Evolutionary conservation across 2,329 filamentous ascomycete genomes (phyloP).

Genomic region (Celoporthe dispersa): DNA sequence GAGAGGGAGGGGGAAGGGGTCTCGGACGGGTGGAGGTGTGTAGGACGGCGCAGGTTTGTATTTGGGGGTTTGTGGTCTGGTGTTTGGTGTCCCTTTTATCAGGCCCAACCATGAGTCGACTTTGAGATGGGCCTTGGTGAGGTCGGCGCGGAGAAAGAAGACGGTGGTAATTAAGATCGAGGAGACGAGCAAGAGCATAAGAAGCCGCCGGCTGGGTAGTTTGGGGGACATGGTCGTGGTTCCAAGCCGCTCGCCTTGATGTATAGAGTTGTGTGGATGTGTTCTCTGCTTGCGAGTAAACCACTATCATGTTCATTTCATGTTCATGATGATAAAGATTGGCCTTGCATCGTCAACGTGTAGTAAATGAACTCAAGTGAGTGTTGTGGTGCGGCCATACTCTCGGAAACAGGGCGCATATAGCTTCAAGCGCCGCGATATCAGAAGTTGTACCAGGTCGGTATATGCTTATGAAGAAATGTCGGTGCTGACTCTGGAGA

Average conservation of each 20-base stretch:
- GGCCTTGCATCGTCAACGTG: background rate
- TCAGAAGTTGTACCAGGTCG: background rate
- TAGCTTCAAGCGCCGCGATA: background rate
- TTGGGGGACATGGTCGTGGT: conserved; percentile 13
- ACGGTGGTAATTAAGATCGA: conserved; percentile 17
- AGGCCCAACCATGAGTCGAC: conserved; percentile 11
- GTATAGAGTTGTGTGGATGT: background rate
- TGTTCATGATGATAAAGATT: background rate
- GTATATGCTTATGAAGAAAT: background rate
- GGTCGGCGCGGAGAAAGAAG: conserved; percentile 20
- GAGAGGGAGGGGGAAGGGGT: conserved; percentile 49
- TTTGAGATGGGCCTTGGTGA: background rate
- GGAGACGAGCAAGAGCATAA: conserved; percentile 7
- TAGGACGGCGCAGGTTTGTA: conserved; percentile 36
- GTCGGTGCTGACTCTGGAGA: background rate
- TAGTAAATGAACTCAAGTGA: no score
- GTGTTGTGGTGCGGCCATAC: background rate
- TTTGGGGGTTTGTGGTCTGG: conserved; percentile 15
- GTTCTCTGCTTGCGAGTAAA: background rate
- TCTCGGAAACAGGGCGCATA: background rate
- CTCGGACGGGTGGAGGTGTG: conserved; percentile 40
- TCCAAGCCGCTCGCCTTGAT: background rate
- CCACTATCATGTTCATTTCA: background rate
- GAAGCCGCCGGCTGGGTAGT: conserved; percentile 16
- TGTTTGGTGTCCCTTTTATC: background rate